A percentile compares a stretch with the other conserved stretches of the same genome.
phyloP scores from a whole-genome alignment of 345 rosid genomes.

The Psidium friedrichsthalianum region DNA sequence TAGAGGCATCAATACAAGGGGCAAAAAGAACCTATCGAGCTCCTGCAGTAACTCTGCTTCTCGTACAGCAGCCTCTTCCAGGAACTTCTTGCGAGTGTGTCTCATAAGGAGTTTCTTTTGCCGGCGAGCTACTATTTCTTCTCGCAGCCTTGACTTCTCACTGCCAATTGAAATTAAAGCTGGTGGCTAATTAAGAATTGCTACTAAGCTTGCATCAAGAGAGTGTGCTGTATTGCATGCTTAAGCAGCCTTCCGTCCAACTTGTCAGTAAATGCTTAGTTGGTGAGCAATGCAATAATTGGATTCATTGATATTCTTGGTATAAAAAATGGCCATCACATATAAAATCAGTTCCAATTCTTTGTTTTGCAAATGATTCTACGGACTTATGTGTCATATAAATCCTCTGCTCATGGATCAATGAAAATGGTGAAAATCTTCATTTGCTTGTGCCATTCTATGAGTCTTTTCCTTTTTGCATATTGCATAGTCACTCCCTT shows the following conservation, averaged over 20 bases:
- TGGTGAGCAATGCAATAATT: not conserved
- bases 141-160: conserved; percentile 51
- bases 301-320: not conserved
- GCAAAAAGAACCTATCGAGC: conserved; percentile 51
- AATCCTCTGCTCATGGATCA: not conserved
- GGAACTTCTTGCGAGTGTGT: conserved; percentile 50
- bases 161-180: conserved; percentile 16
- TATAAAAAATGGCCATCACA: not conserved
- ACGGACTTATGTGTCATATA: not conserved
- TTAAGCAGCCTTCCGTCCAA: not conserved
- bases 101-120: conserved; percentile 56
- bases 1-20: not conserved
- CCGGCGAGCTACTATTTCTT: conserved; percentile 48
- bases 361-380: not conserved
- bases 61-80: conserved; percentile 54
- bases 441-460: not conserved
- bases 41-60: conserved; percentile 65
- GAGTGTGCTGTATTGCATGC: not conserved
- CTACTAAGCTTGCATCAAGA: not conserved
- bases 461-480: not conserved
- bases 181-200: not conserved
- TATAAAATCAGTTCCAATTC: not conserved
- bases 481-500: not conserved
- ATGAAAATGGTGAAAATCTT: not conserved
- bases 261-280: not conserved